Evolutionary conservation across 2,329 filamentous ascomycete genomes (phyloP).

Genomic region (Endoconidiophora laricicola): DNA sequence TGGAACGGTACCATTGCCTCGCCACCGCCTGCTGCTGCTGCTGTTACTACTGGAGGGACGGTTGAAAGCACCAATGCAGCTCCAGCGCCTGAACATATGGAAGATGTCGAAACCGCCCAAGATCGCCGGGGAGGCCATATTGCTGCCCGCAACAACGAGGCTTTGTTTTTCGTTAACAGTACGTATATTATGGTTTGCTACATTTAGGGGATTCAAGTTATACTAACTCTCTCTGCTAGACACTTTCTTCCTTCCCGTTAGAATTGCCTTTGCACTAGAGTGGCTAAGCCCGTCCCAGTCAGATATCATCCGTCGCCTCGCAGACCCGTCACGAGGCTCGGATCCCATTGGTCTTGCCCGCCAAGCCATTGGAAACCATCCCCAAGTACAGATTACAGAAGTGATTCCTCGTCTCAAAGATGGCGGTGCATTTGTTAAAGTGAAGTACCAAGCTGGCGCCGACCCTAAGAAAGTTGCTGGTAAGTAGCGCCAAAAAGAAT

Average conservation of each 20-base stretch:
- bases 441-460: constrained; percentile 33
- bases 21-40: not conserved
- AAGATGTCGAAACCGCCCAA: constrained; percentile 23
- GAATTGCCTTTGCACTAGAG: constrained; percentile 8
- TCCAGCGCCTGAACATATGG: constrained; percentile 1
- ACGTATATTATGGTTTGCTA: constrained; percentile 18
- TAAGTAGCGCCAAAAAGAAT: constrained; percentile 14
- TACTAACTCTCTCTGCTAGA: not conserved
- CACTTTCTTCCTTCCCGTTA: constrained; percentile 11
- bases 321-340: constrained; percentile 34
- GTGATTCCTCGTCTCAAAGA: constrained; percentile 77
- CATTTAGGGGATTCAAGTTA: not conserved
- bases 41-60: no score
- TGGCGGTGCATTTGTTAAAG: constrained; percentile 86
- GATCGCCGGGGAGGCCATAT: constrained; percentile 69
- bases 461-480: constrained; percentile 28
- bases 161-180: constrained; percentile 84
- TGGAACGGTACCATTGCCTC: constrained; percentile 15
- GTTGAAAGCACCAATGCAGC: no score
- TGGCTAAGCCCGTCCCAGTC: constrained; percentile 10
- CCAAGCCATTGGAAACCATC: constrained; percentile 43
- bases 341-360: constrained; percentile 38
- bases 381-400: constrained; percentile 57
- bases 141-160: constrained; percentile 55
- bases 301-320: constrained; percentile 23